A percentile compares a stretch with the other conserved stretches of the same genome.
Conservation (phyloP, 192 early-diverging fungal species). For the Ambispora gerdemannii region DNA sequence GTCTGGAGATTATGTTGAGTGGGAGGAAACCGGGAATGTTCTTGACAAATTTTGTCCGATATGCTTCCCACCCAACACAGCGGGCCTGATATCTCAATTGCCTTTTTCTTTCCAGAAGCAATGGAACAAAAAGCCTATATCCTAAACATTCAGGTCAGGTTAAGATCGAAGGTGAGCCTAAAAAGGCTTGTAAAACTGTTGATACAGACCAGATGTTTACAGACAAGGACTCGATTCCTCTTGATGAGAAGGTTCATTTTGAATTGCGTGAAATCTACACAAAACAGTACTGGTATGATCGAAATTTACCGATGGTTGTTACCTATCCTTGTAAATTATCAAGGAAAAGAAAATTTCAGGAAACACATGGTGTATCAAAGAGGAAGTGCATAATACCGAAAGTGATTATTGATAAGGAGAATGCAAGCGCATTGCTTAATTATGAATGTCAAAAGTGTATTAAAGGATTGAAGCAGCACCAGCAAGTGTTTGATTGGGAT, state of each 20-base stretch:
- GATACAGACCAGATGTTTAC: not conserved
- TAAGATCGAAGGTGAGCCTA: not conserved
- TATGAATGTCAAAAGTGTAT: not conserved
- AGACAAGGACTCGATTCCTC: not conserved
- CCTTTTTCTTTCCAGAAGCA: not conserved
- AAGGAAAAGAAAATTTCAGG: not conserved
- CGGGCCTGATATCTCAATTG: not conserved
- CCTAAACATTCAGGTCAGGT: not conserved
- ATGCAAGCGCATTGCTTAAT: not conserved
- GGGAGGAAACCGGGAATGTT: not conserved
- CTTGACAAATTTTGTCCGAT: not conserved
- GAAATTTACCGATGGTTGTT: not conserved
- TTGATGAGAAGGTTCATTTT: not conserved
- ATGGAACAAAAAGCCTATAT: not conserved
- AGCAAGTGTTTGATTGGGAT: not conserved
- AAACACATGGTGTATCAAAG: not conserved
- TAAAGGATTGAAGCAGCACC: not conserved
- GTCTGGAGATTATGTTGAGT: not conserved
- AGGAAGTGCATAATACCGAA: not conserved
- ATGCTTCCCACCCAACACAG: not conserved
- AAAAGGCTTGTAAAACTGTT: not conserved
- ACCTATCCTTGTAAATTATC: not conserved
- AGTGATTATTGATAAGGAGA: constrained; percentile 2
- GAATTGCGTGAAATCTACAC: not conserved
- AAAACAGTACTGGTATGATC: not conserved